Conservation (phyloP, 768 basidiomycete species). For the Pleurotus ostreatus region DNA sequence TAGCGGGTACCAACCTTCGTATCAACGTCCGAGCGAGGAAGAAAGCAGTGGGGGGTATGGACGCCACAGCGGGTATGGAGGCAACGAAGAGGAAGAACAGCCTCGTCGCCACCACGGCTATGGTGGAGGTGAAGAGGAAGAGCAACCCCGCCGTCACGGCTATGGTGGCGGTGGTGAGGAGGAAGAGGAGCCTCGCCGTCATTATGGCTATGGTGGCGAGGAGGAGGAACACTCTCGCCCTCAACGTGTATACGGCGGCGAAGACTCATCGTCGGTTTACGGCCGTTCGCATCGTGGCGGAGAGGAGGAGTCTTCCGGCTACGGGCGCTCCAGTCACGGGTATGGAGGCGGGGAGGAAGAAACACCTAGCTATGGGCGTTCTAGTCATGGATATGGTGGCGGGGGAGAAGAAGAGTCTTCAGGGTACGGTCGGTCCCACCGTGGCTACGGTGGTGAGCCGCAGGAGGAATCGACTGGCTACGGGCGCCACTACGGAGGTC, state of each 20-base stretch:
- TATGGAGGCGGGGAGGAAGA: conserved; percentile 1
- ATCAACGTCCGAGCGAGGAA: conserved; percentile 1
- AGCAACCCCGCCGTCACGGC: no score
- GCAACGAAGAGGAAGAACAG: not conserved
- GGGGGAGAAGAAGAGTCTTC: conserved; percentile 12
- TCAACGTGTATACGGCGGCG: conserved; percentile 1
- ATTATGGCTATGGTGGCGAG: no score
- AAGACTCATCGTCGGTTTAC: conserved; percentile 13
- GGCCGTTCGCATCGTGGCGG: conserved; percentile 10
- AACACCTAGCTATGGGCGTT: not conserved
- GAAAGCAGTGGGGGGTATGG: conserved; percentile 1
- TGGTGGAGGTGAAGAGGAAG: no score
- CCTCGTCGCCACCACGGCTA: no score
- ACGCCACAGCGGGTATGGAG: not conserved
- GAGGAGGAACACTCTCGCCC: no score
- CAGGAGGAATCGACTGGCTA: not conserved
- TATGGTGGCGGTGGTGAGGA: no score
- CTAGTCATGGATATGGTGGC: conserved; percentile 6
- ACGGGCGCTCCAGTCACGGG: not conserved
- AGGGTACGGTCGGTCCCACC: not conserved
- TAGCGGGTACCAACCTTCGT: not conserved
- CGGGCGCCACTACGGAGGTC: not conserved
- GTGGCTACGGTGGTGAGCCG: not conserved
- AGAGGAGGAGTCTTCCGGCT: conserved; percentile 13
- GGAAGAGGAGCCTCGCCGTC: no score